Percentiles rank a stretch among this genome's conserved stretches.
Conservation (phyloP, 371 early-diverging fungal genomes). For the Mucor sp. region DNA sequence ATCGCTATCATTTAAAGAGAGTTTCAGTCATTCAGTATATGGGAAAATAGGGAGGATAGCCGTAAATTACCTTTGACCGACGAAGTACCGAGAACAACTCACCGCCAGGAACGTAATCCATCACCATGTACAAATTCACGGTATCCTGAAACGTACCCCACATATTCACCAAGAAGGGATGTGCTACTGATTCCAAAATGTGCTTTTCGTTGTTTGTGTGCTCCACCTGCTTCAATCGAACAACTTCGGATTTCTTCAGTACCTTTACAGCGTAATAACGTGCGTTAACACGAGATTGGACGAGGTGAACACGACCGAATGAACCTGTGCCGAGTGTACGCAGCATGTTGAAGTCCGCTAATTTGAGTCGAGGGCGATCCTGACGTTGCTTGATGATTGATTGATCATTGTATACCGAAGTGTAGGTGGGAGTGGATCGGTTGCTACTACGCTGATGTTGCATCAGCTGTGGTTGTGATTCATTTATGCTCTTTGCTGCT, state of each 20-base stretch:
- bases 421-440: conserved; percentile 11
- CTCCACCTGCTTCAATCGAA: conserved; percentile 95
- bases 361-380: conserved; percentile 57
- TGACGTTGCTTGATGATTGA: conserved; percentile 37
- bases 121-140: conserved; percentile 88
- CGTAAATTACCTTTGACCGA: conserved; percentile 57
- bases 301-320: conserved; percentile 98
- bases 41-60: no score
- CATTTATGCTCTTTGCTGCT: neutral
- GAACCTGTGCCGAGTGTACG: conserved; percentile 97
- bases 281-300: conserved; percentile 70
- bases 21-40: no score
- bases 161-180: conserved; percentile 95
- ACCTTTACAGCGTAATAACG: conserved; percentile 98
- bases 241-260: conserved; percentile 92
- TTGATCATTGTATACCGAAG: conserved; percentile 36
- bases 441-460: neutral
- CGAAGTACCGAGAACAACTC: conserved; percentile 88
- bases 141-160: conserved; percentile 93
- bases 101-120: conserved; percentile 97
- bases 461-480: neutral
- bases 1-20: conserved; percentile 52
- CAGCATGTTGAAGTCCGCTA: conserved; percentile 70
- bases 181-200: conserved; percentile 85
- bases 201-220: conserved; percentile 97